Base-by-base conservation (phyloP, 805 yeast genomes). In the Candida patagonica region DNA sequence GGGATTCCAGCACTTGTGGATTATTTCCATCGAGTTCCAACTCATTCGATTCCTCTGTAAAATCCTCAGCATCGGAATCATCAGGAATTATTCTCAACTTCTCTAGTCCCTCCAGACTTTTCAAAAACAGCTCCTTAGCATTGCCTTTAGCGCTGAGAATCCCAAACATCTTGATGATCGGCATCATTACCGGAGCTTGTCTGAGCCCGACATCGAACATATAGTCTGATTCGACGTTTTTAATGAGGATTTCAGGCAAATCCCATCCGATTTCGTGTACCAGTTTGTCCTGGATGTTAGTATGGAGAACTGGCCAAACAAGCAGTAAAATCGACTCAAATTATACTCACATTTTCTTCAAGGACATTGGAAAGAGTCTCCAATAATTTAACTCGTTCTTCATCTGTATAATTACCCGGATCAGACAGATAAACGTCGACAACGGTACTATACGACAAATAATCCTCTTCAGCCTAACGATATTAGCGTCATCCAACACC, bases 181-280 rank as follows among this genome's bases (percentile, higher is more conserved):
- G 29, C 9, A 33, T 13, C 4, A 33, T n/a, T 2, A 49, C 57
- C 21, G 53, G 42, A 32, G 73, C 31, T 22, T 43, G 35, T 8
- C 29, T 21, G 26, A 34, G 12, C 16, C 29, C 26, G 19, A 23
- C 5, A 26, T 15, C 26, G 36, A 45, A 47, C 23, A 45, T 42
- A 26, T 40, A 48, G n/a, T 38, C 35, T 7, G 26, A 21, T n/a
- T 63, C 63, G n/a, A 80, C 55, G 55, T 70, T 82, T 7, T 67
- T 66, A 33, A 85, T 52, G 5, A 88, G 48, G 37, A 83, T 60
- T 24, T 69, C 70, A 1, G 95, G 95, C n/a, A 88, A 55, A 57
- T 88, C 96, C 96, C 96, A 88, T 2, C 94, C 95, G 44, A 87
- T 75, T 48, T 79, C 81, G 32, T 70, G 66, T 0, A 77, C 65